A percentile compares a stretch with the other conserved stretches of the same genome.
Conservation (phyloP, 1,284 basidiomycete species). For the Microbotryum intermedium region DNA sequence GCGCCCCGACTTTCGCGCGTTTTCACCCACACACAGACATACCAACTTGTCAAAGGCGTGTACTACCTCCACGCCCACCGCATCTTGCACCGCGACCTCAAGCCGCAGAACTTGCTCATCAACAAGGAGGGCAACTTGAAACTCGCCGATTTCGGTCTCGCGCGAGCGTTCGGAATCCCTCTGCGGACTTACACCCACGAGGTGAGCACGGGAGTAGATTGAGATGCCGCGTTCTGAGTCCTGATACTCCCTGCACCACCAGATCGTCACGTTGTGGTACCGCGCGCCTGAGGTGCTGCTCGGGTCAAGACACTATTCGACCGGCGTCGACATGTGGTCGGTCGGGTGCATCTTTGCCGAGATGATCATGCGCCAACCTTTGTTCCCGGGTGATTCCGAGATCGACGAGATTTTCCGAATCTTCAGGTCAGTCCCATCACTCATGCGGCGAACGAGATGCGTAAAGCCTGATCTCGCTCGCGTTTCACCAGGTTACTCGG, state of each 20-base stretch:
- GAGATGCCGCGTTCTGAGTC: neutral
- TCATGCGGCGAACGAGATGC: neutral
- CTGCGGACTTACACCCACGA: constrained; percentile 98
- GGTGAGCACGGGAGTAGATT: constrained; percentile 45
- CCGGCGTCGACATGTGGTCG: constrained; percentile 97
- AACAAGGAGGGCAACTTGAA: constrained; percentile 83
- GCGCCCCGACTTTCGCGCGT: neutral
- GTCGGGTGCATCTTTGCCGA: constrained; percentile 91
- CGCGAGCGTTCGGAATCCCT: constrained; percentile 93
- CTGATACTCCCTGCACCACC: constrained; percentile 1
- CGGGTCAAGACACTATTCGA: constrained; percentile 89
- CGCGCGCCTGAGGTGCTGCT: constrained; percentile 93
- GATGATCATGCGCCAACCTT: constrained; percentile 82
- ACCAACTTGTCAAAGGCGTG: constrained; percentile 76
- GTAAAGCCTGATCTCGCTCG: constrained; percentile 2
- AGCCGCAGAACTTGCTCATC: constrained; percentile 95
- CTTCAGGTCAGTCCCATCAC: constrained; percentile 59
- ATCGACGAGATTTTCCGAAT: constrained; percentile 99
- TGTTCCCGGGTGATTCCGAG: constrained; percentile 97
- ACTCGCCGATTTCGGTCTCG: constrained; percentile 92
- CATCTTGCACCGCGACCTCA: constrained; percentile 92
- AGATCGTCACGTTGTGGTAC: constrained; percentile 99
- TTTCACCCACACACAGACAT: constrained; percentile 43
- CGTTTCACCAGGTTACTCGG: constrained; percentile 61
- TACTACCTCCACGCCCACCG: constrained; percentile 94